Percentiles rank a stretch among this genome's conserved stretches.
Evolutionary conservation across 345 rosid genomes (phyloP).

Genomic region (Gossypium arboreum): DNA sequence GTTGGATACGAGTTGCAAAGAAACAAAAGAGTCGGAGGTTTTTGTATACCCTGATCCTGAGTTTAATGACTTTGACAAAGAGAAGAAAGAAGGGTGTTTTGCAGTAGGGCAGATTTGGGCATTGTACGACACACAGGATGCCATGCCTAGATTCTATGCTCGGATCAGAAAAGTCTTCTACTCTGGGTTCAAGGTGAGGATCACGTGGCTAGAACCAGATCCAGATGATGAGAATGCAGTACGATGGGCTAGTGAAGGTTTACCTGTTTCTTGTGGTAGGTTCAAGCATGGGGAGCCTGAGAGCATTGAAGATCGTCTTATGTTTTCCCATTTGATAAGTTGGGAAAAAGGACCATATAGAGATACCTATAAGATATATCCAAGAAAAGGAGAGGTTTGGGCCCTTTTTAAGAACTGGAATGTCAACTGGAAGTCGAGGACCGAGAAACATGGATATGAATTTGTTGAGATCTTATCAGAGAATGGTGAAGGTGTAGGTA

Average conservation of each 20-base stretch:
- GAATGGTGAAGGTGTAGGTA: constrained; percentile 37
- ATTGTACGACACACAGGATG: constrained; percentile 48
- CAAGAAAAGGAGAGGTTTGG: constrained; percentile 74
- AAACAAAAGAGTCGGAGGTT: constrained; percentile 25
- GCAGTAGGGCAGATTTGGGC: constrained; percentile 75
- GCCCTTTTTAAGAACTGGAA: constrained; percentile 83
- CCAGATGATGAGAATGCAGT: constrained; percentile 49
- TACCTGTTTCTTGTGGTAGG: constrained; percentile 71
- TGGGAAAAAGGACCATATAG: constrained; percentile 31
- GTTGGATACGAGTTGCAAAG: constrained; percentile 27
- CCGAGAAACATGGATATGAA: constrained; percentile 47
- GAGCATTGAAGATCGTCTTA: constrained; percentile 27
- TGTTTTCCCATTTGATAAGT: constrained; percentile 62
- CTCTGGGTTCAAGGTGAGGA: constrained; percentile 43
- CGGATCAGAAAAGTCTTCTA: constrained; percentile 45
- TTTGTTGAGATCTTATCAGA: constrained; percentile 68
- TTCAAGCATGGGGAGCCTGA: constrained; percentile 35
- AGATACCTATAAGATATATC: constrained; percentile 41
- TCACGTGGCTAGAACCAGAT: constrained; percentile 73
- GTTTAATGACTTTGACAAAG: constrained; percentile 62
- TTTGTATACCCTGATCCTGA: constrained; percentile 55
- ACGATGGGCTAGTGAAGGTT: constrained; percentile 43
- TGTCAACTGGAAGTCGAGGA: constrained; percentile 45
- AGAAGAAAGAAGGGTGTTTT: constrained; percentile 43
- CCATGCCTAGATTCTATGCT: constrained; percentile 87